Evolutionary conservation across 2,329 filamentous ascomycete genomes (phyloP).

Genomic region (Ascochyta fabae): DNA sequence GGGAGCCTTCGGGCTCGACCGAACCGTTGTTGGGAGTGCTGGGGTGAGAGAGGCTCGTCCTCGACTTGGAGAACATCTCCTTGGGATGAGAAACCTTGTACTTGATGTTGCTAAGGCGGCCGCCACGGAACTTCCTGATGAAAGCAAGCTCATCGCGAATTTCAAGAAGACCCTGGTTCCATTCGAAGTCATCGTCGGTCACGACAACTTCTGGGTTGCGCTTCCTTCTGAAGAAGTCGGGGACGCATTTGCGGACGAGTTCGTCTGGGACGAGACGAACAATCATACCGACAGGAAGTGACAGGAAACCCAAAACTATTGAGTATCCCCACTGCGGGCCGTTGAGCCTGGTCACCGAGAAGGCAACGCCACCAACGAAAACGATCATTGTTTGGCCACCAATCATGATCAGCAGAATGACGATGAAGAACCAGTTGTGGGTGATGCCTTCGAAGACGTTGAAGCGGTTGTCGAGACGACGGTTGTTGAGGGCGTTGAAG

Average conservation of each 20-base stretch:
- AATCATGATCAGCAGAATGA: conserved; percentile 85
- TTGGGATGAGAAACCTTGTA: conserved; percentile 79
- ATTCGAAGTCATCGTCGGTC: conserved; percentile 59
- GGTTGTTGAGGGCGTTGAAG: conserved; percentile 98
- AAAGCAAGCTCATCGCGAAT: conserved; percentile 82
- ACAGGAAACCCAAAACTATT: conserved; percentile 81
- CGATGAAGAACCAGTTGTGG: conserved; percentile 87
- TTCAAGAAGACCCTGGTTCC: conserved; percentile 75
- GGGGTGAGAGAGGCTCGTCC: conserved; percentile 70
- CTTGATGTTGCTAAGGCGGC: conserved; percentile 79
- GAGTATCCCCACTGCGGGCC: conserved; percentile 87
- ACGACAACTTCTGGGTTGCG: conserved; percentile 51
- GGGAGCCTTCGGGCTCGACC: conserved; percentile 44
- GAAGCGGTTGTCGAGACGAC: conserved; percentile 90
- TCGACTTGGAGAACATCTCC: conserved; percentile 68
- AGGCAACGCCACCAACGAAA: conserved; percentile 81
- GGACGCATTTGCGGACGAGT: conserved; percentile 57
- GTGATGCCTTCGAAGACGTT: conserved; percentile 92
- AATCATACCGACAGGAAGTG: conserved; percentile 80
- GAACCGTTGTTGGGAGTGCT: conserved; percentile 67
- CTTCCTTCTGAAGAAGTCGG: conserved; percentile 52
- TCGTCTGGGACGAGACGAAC: conserved; percentile 85
- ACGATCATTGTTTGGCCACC: conserved; percentile 89
- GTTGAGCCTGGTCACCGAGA: conserved; percentile 74
- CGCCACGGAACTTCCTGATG: conserved; percentile 80